These are phyloP conservation scores for Xerocomellus chrysenteron DNA, from an alignment of 768 basidiomycete genomes.

Conservation along the genomic window DNA sequence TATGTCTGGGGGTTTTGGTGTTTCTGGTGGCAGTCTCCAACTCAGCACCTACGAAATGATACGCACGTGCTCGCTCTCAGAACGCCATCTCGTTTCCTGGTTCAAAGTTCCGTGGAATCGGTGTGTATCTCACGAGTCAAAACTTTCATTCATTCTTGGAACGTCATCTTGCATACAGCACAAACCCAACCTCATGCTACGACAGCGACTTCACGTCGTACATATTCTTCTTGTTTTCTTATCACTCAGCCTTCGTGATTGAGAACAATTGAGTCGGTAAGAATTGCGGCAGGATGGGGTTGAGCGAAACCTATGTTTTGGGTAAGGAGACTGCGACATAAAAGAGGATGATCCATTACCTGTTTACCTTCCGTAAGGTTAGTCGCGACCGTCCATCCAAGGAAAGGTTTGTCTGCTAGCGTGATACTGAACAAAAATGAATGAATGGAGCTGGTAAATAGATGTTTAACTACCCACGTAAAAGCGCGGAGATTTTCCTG, in stretches of 20 bases:
- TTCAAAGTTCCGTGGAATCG: no score
- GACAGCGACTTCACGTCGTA: not conserved
- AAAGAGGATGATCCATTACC: not conserved
- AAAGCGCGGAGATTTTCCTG: not conserved
- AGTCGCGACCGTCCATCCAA: not conserved
- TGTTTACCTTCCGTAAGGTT: fast-evolving
- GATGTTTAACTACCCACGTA: not conserved
- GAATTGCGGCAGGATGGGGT: not conserved
- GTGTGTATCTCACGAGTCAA: no score
- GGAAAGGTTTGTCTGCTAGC: fast-evolving
- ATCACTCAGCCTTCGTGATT: fast-evolving
- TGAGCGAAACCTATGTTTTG: not conserved
- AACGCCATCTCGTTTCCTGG: no score
- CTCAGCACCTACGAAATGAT: no score
- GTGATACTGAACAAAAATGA: not conserved
- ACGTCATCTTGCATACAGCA: no score
- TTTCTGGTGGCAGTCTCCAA: no score
- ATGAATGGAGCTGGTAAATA: not conserved
- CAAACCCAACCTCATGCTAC: not conserved
- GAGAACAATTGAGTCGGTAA: not conserved
- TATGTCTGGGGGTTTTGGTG: no score
- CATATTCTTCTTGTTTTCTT: not conserved
- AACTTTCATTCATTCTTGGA: no score
- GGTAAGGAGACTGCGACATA: not conserved
- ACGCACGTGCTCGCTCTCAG: no score